Percentiles rank a stretch among this genome's conserved stretches.
These are phyloP conservation scores for Globisporangium canariense DNA, from an alignment of 352 stramenopile genomes.

Conservation along the genomic window DNA sequence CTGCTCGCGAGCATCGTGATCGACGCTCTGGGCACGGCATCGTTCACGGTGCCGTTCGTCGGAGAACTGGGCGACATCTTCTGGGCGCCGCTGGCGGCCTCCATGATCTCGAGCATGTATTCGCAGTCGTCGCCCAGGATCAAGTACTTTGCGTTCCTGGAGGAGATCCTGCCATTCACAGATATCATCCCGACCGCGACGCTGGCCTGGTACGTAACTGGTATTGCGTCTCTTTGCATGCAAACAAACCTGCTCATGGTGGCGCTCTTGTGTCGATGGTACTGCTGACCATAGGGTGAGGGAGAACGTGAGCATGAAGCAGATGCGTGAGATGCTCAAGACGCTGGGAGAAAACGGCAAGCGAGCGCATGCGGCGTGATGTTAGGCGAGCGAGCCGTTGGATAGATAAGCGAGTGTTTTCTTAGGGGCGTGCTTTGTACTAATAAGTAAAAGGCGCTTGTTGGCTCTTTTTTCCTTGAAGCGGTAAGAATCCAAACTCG, in stretches of 20 bases:
- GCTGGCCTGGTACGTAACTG: constrained; percentile 73
- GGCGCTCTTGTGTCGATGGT: not conserved
- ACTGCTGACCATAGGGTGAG: constrained; percentile 38
- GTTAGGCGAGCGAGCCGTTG: not conserved
- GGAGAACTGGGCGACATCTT: constrained; percentile 90
- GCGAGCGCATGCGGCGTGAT: not conserved
- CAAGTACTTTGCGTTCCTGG: constrained; percentile 86
- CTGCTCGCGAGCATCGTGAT: constrained; percentile 78
- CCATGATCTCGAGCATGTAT: constrained; percentile 91
- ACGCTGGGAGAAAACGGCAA: constrained; percentile 3
- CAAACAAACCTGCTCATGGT: too few species aligned
- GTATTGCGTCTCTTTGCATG: not conserved
- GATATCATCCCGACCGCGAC: constrained; percentile 94
- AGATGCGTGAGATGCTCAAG: constrained; percentile 28
- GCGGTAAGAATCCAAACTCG: too few species aligned
- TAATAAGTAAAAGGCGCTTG: too few species aligned
- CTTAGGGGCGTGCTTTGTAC: not conserved
- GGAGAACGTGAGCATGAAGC: constrained; percentile 45
- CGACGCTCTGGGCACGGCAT: constrained; percentile 87
- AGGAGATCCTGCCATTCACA: constrained; percentile 92
- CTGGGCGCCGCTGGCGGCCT: constrained; percentile 90
- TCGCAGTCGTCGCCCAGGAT: constrained; percentile 73
- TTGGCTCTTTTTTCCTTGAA: too few species aligned
- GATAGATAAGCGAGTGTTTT: not conserved
- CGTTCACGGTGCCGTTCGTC: constrained; percentile 83